Percentiles rank a stretch among this genome's conserved stretches.
Evolutionary conservation across 2,329 filamentous ascomycete genomes (phyloP).

Genomic region (Colletotrichum viniferum): DNA sequence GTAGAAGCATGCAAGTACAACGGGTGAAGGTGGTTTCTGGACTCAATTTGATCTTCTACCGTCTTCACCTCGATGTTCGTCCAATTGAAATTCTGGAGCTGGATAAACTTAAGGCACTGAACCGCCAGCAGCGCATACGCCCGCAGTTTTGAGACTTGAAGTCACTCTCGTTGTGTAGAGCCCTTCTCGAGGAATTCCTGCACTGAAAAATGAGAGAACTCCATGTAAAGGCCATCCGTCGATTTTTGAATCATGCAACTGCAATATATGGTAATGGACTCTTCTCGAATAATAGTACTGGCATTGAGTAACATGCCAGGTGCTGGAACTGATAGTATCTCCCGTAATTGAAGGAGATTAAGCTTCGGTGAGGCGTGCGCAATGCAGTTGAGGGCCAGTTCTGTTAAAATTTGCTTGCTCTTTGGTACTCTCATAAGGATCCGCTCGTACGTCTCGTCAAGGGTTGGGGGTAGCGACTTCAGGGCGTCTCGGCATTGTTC

Average conservation of each 20-base stretch:
- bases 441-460: not conserved
- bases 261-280: not conserved
- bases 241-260: not conserved
- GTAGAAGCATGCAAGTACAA: not conserved
- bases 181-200: not conserved
- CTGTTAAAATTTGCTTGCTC: rapidly evolving
- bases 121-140: not conserved
- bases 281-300: not conserved
- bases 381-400: not conserved
- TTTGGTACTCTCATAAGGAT: not conserved
- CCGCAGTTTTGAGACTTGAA: not conserved
- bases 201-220: constrained; percentile 4
- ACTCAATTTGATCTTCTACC: rapidly evolving
- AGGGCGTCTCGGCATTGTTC: not conserved
- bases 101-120: not conserved
- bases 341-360: rapidly evolving
- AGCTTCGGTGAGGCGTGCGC: not conserved
- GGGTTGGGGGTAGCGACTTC: not conserved
- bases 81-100: not conserved
- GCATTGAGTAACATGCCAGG: no score
- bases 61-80: rapidly evolving
- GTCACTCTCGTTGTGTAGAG: rapidly evolving
- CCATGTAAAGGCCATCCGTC: not conserved
- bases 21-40: rapidly evolving
- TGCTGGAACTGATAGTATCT: not conserved